Percentiles rank a stretch among this genome's conserved stretches.
Evolutionary conservation across 1,284 basidiomycete species (phyloP).

Genomic region (Leccinum discolor): DNA sequence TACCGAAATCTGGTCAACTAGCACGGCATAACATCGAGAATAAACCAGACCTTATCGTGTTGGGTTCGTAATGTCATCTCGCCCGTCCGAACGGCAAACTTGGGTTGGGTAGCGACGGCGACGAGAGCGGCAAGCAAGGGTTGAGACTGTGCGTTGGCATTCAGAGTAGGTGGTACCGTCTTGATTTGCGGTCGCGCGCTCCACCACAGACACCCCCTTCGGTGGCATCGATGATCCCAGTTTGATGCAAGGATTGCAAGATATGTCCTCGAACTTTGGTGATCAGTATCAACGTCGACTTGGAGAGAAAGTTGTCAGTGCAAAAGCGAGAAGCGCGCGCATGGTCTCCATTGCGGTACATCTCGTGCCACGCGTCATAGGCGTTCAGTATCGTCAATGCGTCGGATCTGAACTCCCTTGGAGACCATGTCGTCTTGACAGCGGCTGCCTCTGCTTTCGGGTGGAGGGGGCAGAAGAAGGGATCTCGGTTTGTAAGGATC

Average conservation of each 20-base stretch:
- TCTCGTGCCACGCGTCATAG: constrained; percentile 80
- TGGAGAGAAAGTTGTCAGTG: constrained; percentile 87
- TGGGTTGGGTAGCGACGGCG: constrained; percentile 88
- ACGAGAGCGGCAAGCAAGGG: constrained; percentile 89
- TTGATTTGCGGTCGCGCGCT: constrained; percentile 30
- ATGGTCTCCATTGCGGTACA: constrained; percentile 70
- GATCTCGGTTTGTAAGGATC: constrained; percentile 88
- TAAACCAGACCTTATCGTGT: constrained; percentile 77
- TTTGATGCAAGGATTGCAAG: constrained; percentile 76
- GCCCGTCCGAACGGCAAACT: constrained; percentile 86
- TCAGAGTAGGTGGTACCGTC: constrained; percentile 68
- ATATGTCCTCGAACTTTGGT: constrained; percentile 83
- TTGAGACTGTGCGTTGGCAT: constrained; percentile 73
- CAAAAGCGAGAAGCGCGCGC: constrained; percentile 77
- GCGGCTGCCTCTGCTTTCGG: constrained; percentile 64
- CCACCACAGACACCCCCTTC: constrained; percentile 52
- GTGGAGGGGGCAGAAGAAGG: constrained; percentile 84
- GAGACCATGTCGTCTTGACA: constrained; percentile 83
- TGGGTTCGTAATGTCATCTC: constrained; percentile 78
- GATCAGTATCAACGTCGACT: constrained; percentile 82
- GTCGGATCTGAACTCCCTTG: constrained; percentile 84
- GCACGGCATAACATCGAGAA: constrained; percentile 6
- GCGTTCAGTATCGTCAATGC: constrained; percentile 81
- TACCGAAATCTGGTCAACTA: constrained; percentile 31
- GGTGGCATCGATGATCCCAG: constrained; percentile 81